Evolutionary conservation across 768 basidiomycete species (phyloP), one percentile per base, ranked within the genome.

Genomic region (Termitomyces sp.): DNA sequence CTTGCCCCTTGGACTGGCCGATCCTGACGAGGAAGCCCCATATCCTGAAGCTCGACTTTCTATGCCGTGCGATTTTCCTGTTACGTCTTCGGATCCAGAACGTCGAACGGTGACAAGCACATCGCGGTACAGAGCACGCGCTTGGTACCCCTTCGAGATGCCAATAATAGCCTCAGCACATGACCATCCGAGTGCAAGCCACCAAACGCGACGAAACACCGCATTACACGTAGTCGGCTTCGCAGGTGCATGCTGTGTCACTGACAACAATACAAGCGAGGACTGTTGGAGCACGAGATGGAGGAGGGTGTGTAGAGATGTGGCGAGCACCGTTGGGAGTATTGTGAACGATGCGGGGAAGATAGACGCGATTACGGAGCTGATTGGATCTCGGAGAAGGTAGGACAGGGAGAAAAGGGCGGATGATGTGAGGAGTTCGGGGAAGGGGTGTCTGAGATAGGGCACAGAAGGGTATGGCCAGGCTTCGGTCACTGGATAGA

Each of bases 131-230:
- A 88, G 72, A 13, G 74, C 71, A 43, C 92, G 78, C 30, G 82
- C 81, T 49, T 80, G 80, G 65, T 90, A 93, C 9, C 88, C 88
- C 67, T 92, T 90, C 54, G 74, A 72, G 52, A 92, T 76, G 5
- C 83, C 81, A 1, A 84, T 82, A 22, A 79, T 61, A 5, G 85
- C 85, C 62, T 90, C 91, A 4, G 84, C 86, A 7, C 80, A 70
- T 13, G 88, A 86, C 86, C 86, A 90, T 0, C 88, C 87, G 2
- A 92, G 74, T 2, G 87, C 86, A 38, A 90, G 71, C 85, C 86
- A 90, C 89, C 90, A 92, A 3, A 88, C 81, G 32, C 82, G 77
- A 22, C 71, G 67, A 72, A 93, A 93, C 3, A 82, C 80, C 1
- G 73, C 65, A 60, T 85, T 76, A 55, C 69, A 72, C 76, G 81